Evolutionary conservation across 805 yeast genomes (phyloP), one percentile per base, ranked within the genome.

Genomic region (Metschnikowia dekortorum): DNA sequence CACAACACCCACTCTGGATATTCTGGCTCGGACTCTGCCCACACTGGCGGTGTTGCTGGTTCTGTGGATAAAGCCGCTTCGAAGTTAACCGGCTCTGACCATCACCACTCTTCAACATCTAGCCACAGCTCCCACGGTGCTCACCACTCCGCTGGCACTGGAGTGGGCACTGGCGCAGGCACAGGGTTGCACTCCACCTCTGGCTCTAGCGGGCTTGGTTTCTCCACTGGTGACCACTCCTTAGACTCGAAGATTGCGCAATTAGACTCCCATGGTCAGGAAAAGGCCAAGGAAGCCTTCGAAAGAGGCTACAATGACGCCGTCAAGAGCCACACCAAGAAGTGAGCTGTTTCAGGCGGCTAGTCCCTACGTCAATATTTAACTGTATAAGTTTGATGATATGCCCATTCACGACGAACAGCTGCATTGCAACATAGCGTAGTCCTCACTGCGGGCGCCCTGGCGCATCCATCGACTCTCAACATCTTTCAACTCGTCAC

Each of bases 351-450:
- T 1, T 1, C 22, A 3, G 22, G 22, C 22, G 22, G 22, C 22
- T 22, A 22, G 22, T 22, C 22, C 22, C 22, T 22, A 22, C 1
- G 22, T 22, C 22, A 4, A 22, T 4, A 22, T 1, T 22, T 22
- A 22, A 1, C 4, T 22, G 22, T 22, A 22, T 22, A 22, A 22
- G 22, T 4, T 22, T 22, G 22, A 22, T 22, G 22, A 22, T n/a
- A 33, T n/a, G 13, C 36, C 14, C 2, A 11, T 8, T 35, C 42
- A 54, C 3, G 60, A 56, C 1, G 89, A 80, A 64, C 97, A 90
- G 42, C 90, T 81, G 61, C 92, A 85, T 61, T 84, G 90, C 38
- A 76, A 66, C 85, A 87, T 89, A 22, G 82, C 71, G 49, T 73
- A 76, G 1, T 73, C 73, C 8, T 72, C 76, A 2, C 81, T 81